Conservation (phyloP, 2,329 filamentous ascomycete genomes). For the Xylariaceae sp. region DNA sequence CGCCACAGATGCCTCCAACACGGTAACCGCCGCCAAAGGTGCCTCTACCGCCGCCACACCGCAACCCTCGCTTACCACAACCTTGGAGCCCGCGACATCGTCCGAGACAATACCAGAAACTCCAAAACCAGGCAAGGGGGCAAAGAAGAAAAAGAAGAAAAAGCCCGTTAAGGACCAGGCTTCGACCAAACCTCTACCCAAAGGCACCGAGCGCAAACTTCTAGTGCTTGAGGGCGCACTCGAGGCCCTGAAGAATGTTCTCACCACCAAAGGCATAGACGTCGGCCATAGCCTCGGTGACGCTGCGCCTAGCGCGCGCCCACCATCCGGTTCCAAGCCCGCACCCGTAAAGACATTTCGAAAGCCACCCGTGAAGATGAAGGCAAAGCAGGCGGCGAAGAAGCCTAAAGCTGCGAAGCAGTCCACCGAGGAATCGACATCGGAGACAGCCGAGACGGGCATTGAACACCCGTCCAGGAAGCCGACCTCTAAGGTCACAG, state of each 20-base stretch:
- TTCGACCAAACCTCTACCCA: conserved; percentile 1
- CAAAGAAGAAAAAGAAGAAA: neutral
- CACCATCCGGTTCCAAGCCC: neutral
- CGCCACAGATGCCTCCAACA: conserved; percentile 11
- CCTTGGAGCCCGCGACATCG: no score
- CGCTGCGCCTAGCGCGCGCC: neutral
- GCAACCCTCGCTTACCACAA: no score
- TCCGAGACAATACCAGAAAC: neutral
- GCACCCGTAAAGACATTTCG: neutral
- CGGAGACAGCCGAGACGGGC: no score
- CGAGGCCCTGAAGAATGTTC: conserved; percentile 35
- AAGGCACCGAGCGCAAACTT: conserved; percentile 23
- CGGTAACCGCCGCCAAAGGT: neutral
- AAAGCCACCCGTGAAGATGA: conserved; percentile 2
- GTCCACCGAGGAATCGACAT: no score
- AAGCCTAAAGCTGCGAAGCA: neutral
- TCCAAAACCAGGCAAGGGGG: neutral
- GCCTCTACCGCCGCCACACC: neutral
- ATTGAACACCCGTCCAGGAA: no score
- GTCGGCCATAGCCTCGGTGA: conserved; percentile 19
- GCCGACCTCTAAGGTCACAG: no score
- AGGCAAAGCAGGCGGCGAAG: neutral
- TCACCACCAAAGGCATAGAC: conserved; percentile 31
- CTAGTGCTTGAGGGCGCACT: conserved; percentile 35
- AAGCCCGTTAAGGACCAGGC: conserved; percentile 16